These are phyloP conservation scores for Xerocomus brunneocitrinus DNA, from an alignment of 768 basidiomycete genomes.

Conservation along the genomic window DNA sequence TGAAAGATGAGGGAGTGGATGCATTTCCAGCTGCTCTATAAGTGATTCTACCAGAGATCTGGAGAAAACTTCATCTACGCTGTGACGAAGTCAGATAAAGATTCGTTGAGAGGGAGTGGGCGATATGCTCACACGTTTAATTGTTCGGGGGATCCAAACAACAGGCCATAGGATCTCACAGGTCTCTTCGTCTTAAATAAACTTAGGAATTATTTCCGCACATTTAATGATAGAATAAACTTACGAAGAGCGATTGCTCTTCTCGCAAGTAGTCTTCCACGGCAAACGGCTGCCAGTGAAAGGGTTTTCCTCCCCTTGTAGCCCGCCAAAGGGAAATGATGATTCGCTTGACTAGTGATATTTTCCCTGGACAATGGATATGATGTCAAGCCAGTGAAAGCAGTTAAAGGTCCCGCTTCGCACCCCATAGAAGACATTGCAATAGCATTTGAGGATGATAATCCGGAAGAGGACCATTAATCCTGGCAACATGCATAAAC, in stretches of 20 bases:
- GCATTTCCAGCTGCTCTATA: constrained; percentile 57
- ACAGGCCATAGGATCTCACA: constrained; percentile 41
- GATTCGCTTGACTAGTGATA: constrained; percentile 80
- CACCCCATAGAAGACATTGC: constrained; percentile 92
- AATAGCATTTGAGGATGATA: constrained; percentile 92
- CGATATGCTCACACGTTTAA: constrained; percentile 41
- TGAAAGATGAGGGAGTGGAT: constrained; percentile 66
- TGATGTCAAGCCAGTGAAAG: neutral
- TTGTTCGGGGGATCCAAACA: constrained; percentile 48
- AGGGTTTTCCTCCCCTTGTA: constrained; percentile 9
- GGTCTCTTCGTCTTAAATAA: constrained; percentile 13
- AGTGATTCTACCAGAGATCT: constrained; percentile 56
- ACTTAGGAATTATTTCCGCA: neutral
- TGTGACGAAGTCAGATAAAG: constrained; percentile 19
- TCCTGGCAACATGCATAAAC: constrained; percentile 76
- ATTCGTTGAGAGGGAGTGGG: neutral
- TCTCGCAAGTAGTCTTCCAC: constrained; percentile 41
- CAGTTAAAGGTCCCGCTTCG: constrained; percentile 17
- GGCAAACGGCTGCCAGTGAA: constrained; percentile 47
- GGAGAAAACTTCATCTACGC: constrained; percentile 54
- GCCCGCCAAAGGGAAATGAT: constrained; percentile 59
- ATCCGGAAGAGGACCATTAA: constrained; percentile 84
- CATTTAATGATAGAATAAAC: neutral
- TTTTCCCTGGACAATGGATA: constrained; percentile 53
- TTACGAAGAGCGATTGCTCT: constrained; percentile 20